Conservation (phyloP, 208 protist genomes). For the Jaenimonas drosophilae region DNA sequence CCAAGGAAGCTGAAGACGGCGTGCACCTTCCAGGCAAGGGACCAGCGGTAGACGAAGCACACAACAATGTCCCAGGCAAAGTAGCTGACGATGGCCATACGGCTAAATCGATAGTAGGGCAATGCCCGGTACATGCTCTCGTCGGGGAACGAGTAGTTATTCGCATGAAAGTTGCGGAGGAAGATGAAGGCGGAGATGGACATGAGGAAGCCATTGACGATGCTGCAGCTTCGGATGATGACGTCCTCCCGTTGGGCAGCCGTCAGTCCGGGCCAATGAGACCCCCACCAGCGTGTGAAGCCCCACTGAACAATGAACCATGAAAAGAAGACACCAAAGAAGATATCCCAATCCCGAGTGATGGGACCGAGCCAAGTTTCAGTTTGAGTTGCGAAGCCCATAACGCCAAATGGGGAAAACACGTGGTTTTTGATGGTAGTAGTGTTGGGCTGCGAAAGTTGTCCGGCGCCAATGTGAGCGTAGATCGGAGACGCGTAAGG, state of each 20-base stretch:
- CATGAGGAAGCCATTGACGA: constrained; percentile 65
- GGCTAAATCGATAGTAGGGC: constrained; percentile 52
- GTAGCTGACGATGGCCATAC: constrained; percentile 57
- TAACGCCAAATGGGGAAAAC: too few species aligned
- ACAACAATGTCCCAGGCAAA: constrained; percentile 77
- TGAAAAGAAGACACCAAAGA: constrained; percentile 38
- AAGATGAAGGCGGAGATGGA: constrained; percentile 48
- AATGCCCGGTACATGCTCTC: constrained; percentile 39
- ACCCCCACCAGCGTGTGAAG: too few species aligned
- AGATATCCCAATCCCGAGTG: constrained; percentile 33
- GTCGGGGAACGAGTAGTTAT: constrained; percentile 16
- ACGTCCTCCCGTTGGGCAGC: constrained; percentile 53
- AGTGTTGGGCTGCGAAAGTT: too few species aligned
- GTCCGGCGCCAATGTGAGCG: too few species aligned
- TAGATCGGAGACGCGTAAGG: too few species aligned
- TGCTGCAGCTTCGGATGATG: constrained; percentile 50
- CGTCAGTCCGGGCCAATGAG: too few species aligned
- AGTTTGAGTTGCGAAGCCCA: constrained; percentile 41
- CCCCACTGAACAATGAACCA: constrained; percentile 59
- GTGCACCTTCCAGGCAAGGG: constrained; percentile 63
- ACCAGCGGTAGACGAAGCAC: constrained; percentile 68
- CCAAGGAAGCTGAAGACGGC: constrained; percentile 58
- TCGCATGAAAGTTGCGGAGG: constrained; percentile 17
- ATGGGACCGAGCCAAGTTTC: constrained; percentile 62
- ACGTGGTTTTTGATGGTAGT: too few species aligned